Conservation (phyloP, 108 stramenopile species). For the Skeletonema menzelii region DNA sequence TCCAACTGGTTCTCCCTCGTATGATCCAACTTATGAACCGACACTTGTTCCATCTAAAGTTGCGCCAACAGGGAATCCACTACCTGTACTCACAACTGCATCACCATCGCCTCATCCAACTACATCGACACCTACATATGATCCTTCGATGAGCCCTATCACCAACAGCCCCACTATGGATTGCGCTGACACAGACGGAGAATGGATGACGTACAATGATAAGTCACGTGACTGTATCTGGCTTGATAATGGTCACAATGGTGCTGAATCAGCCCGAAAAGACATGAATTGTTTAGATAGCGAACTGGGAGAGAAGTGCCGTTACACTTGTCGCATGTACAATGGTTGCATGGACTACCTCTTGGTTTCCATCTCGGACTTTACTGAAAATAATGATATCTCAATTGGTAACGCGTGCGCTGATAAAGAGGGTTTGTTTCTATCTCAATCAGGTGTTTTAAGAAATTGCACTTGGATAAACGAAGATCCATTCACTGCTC, state of each 20-base stretch:
- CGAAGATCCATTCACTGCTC: conserved; percentile 35
- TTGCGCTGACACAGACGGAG: conserved; percentile 21
- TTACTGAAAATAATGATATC: conserved; percentile 10
- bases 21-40: conserved; percentile 1
- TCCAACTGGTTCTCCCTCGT: conserved; percentile 4
- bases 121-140: background rate
- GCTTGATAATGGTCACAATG: conserved; percentile 46
- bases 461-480: conserved; percentile 37
- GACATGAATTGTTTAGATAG: conserved; percentile 36
- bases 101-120: background rate
- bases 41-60: background rate
- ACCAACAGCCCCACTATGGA: conserved; percentile 30
- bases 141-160: background rate
- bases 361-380: conserved; percentile 14
- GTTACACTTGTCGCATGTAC: conserved; percentile 42
- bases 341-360: conserved; percentile 43
- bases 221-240: conserved; percentile 33
- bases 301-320: conserved; percentile 33
- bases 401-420: conserved; percentile 30
- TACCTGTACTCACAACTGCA: background rate
- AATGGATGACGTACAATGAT: conserved; percentile 36
- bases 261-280: conserved; percentile 40
- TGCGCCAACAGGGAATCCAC: background rate
- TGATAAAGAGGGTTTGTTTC: conserved; percentile 30
- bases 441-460: conserved; percentile 19